A percentile compares a stretch with the other conserved stretches of the same genome.
These are phyloP conservation scores for Rhinocladiella similis DNA, from an alignment of 2,329 filamentous ascomycete genomes.

Conservation along the genomic window DNA sequence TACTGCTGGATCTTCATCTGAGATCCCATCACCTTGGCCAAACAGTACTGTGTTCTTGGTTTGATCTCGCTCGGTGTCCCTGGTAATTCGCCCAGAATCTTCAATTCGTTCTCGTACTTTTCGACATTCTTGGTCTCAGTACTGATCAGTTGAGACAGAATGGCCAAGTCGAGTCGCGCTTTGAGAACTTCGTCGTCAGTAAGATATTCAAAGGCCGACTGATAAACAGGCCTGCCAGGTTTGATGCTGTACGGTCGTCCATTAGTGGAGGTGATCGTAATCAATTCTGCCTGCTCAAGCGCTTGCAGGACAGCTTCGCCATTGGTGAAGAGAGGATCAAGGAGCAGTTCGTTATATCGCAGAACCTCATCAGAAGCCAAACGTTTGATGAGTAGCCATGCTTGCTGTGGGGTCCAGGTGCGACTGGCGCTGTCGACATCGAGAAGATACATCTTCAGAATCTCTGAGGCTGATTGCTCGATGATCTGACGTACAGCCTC, in stretches of 20 bases:
- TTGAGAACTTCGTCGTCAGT: constrained; percentile 70
- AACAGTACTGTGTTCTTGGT: constrained; percentile 68
- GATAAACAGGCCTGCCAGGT: constrained; percentile 83
- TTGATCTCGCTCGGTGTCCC: constrained; percentile 68
- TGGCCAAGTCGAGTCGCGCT: constrained; percentile 70
- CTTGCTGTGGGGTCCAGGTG: constrained; percentile 80
- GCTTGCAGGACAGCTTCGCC: constrained; percentile 76
- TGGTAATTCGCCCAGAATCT: constrained; percentile 67
- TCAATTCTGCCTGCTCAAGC: constrained; percentile 82
- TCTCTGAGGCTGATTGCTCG: constrained; percentile 82
- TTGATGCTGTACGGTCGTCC: constrained; percentile 77
- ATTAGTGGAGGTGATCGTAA: constrained; percentile 69
- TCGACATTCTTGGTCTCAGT: constrained; percentile 73
- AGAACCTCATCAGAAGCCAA: constrained; percentile 66
- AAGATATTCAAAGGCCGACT: constrained; percentile 75
- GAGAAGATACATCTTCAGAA: constrained; percentile 88
- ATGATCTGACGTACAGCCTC: constrained; percentile 86
- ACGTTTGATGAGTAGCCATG: constrained; percentile 81
- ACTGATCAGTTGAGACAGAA: constrained; percentile 68
- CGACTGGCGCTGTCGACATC: constrained; percentile 56
- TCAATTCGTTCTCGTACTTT: constrained; percentile 77
- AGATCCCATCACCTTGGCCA: constrained; percentile 70
- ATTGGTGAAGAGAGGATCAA: constrained; percentile 73
- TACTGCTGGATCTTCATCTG: constrained; percentile 73
- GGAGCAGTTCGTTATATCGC: constrained; percentile 81